These are phyloP conservation scores for Phycomyces nitens DNA, from an alignment of 192 early-diverging fungal genomes.

Conservation along the genomic window DNA sequence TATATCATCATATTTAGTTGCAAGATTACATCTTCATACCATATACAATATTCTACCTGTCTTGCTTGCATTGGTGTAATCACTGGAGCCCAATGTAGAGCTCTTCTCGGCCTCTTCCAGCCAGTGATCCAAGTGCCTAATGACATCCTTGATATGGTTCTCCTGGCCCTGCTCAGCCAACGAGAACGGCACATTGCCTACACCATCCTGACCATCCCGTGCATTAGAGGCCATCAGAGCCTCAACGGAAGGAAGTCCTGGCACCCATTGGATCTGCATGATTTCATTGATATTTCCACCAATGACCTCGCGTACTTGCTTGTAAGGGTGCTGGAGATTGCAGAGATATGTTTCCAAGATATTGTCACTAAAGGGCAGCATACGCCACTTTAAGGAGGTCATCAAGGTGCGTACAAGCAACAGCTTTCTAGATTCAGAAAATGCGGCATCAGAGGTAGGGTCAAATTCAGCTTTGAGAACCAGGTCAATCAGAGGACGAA, in stretches of 20 bases:
- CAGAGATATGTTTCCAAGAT: slow-evolving; percentile 51
- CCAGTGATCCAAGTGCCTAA: slow-evolving; percentile 38
- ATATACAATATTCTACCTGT: slow-evolving; percentile 47
- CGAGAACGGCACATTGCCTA: slow-evolving; percentile 31
- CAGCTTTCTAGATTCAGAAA: slow-evolving; percentile 80
- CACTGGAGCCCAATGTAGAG: slow-evolving; percentile 42
- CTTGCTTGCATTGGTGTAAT: slow-evolving; percentile 75
- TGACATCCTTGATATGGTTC: slow-evolving; percentile 30
- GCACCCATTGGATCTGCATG: slow-evolving; percentile 58
- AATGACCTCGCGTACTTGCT: slow-evolving; percentile 81
- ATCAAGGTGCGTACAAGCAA: slow-evolving; percentile 62
- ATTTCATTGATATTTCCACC: slow-evolving; percentile 70
- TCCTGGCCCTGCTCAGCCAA: slow-evolving; percentile 16
- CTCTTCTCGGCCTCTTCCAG: slow-evolving; percentile 27
- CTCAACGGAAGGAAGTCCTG: slow-evolving; percentile 47
- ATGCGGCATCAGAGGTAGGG: slow-evolving; percentile 75
- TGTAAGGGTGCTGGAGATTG: slow-evolving; percentile 76
- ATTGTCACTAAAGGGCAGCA: slow-evolving; percentile 31
- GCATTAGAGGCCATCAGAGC: slow-evolving; percentile 30
- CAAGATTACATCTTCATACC: too few species aligned
- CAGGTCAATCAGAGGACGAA: slow-evolving; percentile 67
- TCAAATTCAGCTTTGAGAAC: slow-evolving; percentile 67
- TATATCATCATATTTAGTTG: slow-evolving; percentile 15
- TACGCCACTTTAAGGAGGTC: slow-evolving; percentile 66
- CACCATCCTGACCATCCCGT: slow-evolving; percentile 5